A percentile compares a stretch with the other conserved stretches of the same genome.
phyloP scores from a whole-genome alignment of 1,139 yeast genomes.

The Geotrichum phurueaensis region DNA sequence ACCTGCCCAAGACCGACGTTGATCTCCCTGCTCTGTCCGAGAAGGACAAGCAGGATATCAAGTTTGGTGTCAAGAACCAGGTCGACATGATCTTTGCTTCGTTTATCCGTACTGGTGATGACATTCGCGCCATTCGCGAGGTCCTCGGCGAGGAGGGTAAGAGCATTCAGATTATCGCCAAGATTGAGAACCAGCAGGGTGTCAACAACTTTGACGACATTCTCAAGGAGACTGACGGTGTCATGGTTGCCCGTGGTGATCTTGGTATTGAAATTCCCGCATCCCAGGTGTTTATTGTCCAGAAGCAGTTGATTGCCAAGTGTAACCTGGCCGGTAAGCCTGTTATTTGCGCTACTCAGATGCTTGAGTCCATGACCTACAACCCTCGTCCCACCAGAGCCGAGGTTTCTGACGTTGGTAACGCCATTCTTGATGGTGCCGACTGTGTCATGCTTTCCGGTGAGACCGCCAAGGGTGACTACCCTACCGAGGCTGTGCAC shows the following conservation, averaged over 20 bases:
- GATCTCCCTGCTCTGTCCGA: conserved; percentile 97
- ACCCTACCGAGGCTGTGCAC: conserved; percentile 93
- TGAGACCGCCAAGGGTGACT: conserved; percentile 99
- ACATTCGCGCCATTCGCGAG: conserved; percentile 81
- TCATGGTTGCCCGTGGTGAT: conserved; percentile 99
- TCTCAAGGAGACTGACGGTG: conserved; percentile 93
- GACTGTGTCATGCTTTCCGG: conserved; percentile 99
- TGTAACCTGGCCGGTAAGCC: conserved; percentile 99
- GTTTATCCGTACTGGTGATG: conserved; percentile 91
- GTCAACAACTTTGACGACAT: conserved; percentile 98
- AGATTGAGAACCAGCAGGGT: conserved; percentile 99
- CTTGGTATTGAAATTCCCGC: conserved; percentile 99
- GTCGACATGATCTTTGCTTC: conserved; percentile 99
- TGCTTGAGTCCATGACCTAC: conserved; percentile 98
- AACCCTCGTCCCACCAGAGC: conserved; percentile 99
- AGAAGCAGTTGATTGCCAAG: conserved; percentile 97
- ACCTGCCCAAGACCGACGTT: conserved; percentile 97
- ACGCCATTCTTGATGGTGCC: conserved; percentile 98
- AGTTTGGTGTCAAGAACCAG: conserved; percentile 92
- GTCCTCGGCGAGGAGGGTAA: conserved; percentile 96
- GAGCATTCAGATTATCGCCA: conserved; percentile 90
- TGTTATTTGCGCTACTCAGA: conserved; percentile 98
- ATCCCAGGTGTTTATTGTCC: conserved; percentile 96
- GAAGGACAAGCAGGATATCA: conserved; percentile 86
- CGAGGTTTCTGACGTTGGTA: conserved; percentile 98